Conservation (phyloP, 2,329 filamentous ascomycete genomes). For the Taxawa tesnikishii region DNA sequence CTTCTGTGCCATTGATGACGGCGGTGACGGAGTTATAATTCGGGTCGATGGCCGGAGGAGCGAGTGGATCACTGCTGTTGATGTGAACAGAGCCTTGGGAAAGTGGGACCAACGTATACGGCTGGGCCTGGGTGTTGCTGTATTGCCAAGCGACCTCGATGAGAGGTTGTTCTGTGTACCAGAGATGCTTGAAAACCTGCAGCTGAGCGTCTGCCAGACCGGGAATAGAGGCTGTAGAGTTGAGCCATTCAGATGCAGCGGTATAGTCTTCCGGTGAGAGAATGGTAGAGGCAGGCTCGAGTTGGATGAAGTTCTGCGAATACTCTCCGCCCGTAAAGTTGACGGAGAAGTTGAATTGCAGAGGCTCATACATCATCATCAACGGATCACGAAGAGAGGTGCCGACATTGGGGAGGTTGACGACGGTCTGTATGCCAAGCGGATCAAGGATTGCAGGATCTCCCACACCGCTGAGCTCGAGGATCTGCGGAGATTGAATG, state of each 20-base stretch:
- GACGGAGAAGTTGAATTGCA: slow-evolving; percentile 4
- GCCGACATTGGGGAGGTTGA: slow-evolving; percentile 19
- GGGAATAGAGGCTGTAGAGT: slow-evolving; percentile 2
- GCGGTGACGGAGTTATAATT: slow-evolving; percentile 4
- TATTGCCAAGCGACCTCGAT: slow-evolving; percentile 10
- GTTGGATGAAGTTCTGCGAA: slow-evolving; percentile 7
- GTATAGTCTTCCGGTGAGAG: slow-evolving; percentile 4
- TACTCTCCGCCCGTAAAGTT: slow-evolving; percentile 6
- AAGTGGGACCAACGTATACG: slow-evolving; percentile 6
- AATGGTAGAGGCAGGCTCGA: slow-evolving; percentile 4
- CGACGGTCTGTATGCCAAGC: slow-evolving; percentile 16
- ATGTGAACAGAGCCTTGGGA: slow-evolving; percentile 6
- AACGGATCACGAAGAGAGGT: slow-evolving; percentile 30
- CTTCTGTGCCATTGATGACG: not conserved
- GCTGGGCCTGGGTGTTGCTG: slow-evolving; percentile 6
- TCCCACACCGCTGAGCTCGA: slow-evolving; percentile 24
- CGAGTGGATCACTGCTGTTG: slow-evolving; percentile 10
- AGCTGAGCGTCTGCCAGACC: slow-evolving; percentile 6
- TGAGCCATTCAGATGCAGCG: slow-evolving; percentile 6
- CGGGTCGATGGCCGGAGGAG: slow-evolving; percentile 18
- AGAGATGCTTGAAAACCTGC: slow-evolving; percentile 6
- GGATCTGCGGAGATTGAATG: slow-evolving; percentile 19
- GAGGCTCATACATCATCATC: slow-evolving; percentile 4
- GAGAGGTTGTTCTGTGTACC: slow-evolving; percentile 6
- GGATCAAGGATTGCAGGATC: slow-evolving; percentile 15